Evolutionary conservation across 2,329 filamentous ascomycete species (phyloP).

Genomic region (Achaetomium macrosporum): DNA sequence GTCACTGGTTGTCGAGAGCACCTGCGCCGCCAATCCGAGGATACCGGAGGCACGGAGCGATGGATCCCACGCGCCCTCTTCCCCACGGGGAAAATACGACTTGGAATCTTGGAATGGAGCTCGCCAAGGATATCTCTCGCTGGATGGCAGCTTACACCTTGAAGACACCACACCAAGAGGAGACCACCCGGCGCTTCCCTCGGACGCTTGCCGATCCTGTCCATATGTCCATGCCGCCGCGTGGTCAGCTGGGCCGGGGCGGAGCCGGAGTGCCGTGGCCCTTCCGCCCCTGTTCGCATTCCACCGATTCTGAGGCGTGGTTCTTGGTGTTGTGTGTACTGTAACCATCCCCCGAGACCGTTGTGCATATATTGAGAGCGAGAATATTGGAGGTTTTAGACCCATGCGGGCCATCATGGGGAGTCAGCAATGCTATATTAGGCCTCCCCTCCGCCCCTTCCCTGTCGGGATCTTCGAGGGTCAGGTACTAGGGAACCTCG

Average conservation of each 20-base stretch:
- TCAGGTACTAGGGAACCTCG: slow-evolving; percentile 8
- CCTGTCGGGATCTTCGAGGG: background rate
- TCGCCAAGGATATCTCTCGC: background rate
- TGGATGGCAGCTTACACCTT: background rate
- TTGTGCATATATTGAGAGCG: no score
- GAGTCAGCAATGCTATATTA: slow-evolving; percentile 10
- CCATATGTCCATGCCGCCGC: slow-evolving; percentile 16
- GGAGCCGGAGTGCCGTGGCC: background rate
- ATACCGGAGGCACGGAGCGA: background rate
- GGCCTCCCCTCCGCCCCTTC: background rate
- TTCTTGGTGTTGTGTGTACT: background rate
- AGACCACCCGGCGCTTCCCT: slow-evolving; percentile 4
- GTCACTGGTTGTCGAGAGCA: background rate
- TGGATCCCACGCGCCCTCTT: slow-evolving; percentile 3
- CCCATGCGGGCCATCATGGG: slow-evolving; percentile 2
- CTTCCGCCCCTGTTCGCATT: background rate
- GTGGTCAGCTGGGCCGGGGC: slow-evolving; percentile 20
- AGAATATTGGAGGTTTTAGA: background rate
- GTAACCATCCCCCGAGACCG: no score
- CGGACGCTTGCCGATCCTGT: slow-evolving; percentile 20
- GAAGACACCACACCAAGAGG: slow-evolving; percentile 9
- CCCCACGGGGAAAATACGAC: slow-evolving; percentile 9
- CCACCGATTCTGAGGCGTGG: background rate
- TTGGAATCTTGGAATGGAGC: background rate
- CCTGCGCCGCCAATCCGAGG: background rate